Evolutionary conservation across 2,329 filamentous ascomycete species (phyloP).

Genomic region (Xylariaceae sp.): DNA sequence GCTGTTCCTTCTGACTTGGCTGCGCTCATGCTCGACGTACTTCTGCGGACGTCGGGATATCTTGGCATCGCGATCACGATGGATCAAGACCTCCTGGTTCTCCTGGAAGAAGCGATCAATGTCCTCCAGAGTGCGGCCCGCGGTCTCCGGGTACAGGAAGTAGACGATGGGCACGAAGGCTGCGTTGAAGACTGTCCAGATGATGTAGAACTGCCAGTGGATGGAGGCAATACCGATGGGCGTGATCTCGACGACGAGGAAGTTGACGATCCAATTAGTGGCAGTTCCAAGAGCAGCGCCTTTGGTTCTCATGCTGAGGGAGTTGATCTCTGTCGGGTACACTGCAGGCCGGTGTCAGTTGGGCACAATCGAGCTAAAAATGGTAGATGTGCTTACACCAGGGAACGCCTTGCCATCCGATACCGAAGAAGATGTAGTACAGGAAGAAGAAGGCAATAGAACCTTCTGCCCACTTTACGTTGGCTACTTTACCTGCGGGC

Average conservation of each 20-base stretch:
- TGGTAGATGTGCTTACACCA: conserved; percentile 19
- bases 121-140: conserved; percentile 15
- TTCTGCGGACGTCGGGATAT: conserved; percentile 14
- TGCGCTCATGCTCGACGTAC: conserved; percentile 17
- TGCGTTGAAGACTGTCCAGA: conserved; percentile 40
- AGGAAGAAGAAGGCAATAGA: conserved; percentile 27
- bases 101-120: conserved; percentile 23
- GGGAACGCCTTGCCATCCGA: conserved; percentile 15
- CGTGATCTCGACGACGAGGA: conserved; percentile 31
- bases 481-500: conserved; percentile 3
- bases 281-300: conserved; percentile 29
- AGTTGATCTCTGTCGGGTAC: conserved; percentile 30
- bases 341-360: conserved; percentile 1
- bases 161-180: conserved; percentile 37
- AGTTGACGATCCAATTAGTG: conserved; percentile 31
- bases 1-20: conserved; percentile 19
- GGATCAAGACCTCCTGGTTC: conserved; percentile 19
- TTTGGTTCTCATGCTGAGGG: conserved; percentile 30
- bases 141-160: conserved; percentile 29
- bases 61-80: conserved; percentile 19
- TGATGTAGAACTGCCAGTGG: conserved; percentile 46
- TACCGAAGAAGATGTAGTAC: conserved; percentile 26
- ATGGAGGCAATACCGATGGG: conserved; percentile 35
- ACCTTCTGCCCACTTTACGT: conserved; percentile 7
- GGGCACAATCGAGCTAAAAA: too few species aligned